Conservation (phyloP, 208 protist species). For the Leishmania amazonensis region DNA sequence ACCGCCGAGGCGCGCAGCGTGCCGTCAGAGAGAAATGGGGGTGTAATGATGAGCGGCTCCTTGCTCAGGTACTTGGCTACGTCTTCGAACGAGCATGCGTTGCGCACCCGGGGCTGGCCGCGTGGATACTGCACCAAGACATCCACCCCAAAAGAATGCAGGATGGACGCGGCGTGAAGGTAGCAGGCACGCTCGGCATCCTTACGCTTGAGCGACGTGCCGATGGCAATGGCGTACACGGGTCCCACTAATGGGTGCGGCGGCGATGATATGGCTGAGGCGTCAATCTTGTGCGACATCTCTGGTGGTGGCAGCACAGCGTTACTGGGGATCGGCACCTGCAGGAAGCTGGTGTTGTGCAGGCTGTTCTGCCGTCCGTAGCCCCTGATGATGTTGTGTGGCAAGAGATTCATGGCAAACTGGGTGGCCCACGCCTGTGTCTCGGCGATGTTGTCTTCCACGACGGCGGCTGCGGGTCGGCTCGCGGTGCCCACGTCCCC, state of each 20-base stretch:
- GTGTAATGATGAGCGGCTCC: slow-evolving; percentile 9
- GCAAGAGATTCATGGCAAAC: background rate
- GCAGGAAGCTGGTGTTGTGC: slow-evolving; percentile 15
- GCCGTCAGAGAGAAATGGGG: slow-evolving; percentile 13
- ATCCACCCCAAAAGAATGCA: slow-evolving; percentile 53
- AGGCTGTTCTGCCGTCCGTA: background rate
- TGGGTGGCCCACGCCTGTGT: slow-evolving; percentile 4
- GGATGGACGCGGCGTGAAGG: slow-evolving; percentile 73
- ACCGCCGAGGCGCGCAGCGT: slow-evolving; percentile 1
- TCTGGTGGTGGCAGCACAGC: slow-evolving; percentile 7
- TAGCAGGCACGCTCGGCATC: slow-evolving; percentile 83
- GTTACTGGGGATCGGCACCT: slow-evolving; percentile 8
- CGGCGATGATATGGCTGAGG: background rate
- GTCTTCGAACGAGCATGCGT: slow-evolving; percentile 17
- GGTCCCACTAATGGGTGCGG: background rate
- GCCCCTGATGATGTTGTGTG: slow-evolving; percentile 4
- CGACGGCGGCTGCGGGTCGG: background rate
- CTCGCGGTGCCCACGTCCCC: background rate
- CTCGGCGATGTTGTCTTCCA: slow-evolving; percentile 5
- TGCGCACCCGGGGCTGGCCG: slow-evolving; percentile 45
- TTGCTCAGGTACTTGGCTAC: slow-evolving; percentile 17
- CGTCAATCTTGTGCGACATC: slow-evolving; percentile 3
- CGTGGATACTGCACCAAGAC: slow-evolving; percentile 46
- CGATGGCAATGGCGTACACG: slow-evolving; percentile 51
- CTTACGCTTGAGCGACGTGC: slow-evolving; percentile 78